Percentiles rank a stretch among this genome's conserved stretches.
Evolutionary conservation across 305 asterid genomes (phyloP).

Genomic region (Andrographis paniculata): DNA sequence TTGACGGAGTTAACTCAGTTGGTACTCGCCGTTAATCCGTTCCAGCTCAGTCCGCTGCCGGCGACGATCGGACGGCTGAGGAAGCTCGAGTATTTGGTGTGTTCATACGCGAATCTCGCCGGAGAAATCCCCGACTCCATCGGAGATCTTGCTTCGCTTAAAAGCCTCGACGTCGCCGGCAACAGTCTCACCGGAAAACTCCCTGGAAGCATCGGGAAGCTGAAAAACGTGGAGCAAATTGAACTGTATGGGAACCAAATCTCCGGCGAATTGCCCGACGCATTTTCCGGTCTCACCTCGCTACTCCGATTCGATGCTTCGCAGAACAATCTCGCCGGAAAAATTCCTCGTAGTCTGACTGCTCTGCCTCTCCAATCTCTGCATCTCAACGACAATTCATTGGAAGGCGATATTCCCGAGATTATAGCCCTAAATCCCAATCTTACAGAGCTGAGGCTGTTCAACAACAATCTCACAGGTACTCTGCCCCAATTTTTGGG

Average conservation of each 20-base stretch:
- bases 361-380: slow-evolving; percentile 37
- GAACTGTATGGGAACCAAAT: slow-evolving; percentile 46
- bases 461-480: slow-evolving; percentile 64
- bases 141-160: slow-evolving; percentile 39
- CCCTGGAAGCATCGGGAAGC: slow-evolving; percentile 53
- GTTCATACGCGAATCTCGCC: slow-evolving; percentile 28
- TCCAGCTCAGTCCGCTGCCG: slow-evolving; percentile 48
- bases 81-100: slow-evolving; percentile 41
- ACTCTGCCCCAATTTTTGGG: slow-evolving; percentile 48
- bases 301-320: slow-evolving; percentile 62
- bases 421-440: slow-evolving; percentile 42
- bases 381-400: slow-evolving; percentile 51
- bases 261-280: slow-evolving; percentile 70
- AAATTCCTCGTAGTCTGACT: slow-evolving; percentile 52
- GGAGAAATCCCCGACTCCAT: slow-evolving; percentile 72
- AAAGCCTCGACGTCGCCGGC: slow-evolving; percentile 39
- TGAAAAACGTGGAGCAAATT: slow-evolving; percentile 36
- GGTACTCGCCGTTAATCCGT: slow-evolving; percentile 40
- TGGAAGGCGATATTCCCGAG: slow-evolving; percentile 46
- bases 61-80: slow-evolving; percentile 45
- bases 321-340: slow-evolving; percentile 51
- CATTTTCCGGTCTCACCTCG: slow-evolving; percentile 43
- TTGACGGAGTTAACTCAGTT: slow-evolving; percentile 54
- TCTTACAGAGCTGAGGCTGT: slow-evolving; percentile 41
- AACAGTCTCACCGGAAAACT: slow-evolving; percentile 52